Conservation (phyloP, 345 rosid species). For the Moricandia arvensis region DNA sequence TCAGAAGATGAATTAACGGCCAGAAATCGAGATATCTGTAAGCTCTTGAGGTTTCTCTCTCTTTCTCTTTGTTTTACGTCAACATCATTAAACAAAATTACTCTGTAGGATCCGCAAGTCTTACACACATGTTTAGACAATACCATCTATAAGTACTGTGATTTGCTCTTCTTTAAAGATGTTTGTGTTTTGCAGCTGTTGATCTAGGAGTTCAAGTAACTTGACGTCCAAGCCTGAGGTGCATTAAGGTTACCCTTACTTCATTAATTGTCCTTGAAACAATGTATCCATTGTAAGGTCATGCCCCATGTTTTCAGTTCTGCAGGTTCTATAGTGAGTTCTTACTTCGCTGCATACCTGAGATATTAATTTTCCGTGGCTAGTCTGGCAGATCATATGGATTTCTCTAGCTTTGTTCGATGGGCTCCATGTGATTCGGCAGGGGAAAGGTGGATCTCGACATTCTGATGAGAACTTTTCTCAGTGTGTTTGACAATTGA, state of each 20-base stretch:
- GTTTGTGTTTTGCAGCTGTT: conserved; percentile 58
- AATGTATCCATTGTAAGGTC: conserved; percentile 29
- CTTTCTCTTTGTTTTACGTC: conserved; percentile 27
- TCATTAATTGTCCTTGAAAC: conserved; percentile 9
- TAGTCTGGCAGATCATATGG: conserved; percentile 56
- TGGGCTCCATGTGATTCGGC: conserved; percentile 74
- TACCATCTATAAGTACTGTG: background rate
- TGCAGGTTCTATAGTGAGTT: conserved; percentile 57
- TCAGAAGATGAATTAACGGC: conserved; percentile 59
- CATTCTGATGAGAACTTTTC: conserved; percentile 64
- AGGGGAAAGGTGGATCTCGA: conserved; percentile 64
- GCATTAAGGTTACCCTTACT: conserved; percentile 19
- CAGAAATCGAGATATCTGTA: conserved; percentile 75
- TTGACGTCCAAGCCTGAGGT: conserved; percentile 59
- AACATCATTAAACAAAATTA: background rate
- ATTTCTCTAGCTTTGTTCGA: conserved; percentile 73
- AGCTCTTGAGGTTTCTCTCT: conserved; percentile 85
- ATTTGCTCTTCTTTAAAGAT: background rate
- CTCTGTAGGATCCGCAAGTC: background rate
- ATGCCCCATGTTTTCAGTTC: conserved; percentile 29
- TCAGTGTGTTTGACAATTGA: conserved; percentile 58
- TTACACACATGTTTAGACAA: background rate
- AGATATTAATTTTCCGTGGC: conserved; percentile 52
- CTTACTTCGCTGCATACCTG: conserved; percentile 53
- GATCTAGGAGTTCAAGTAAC: conserved; percentile 66